These are phyloP conservation scores for Mallotus nudiflorus DNA, from an alignment of 345 rosid species.

Conservation along the genomic window DNA sequence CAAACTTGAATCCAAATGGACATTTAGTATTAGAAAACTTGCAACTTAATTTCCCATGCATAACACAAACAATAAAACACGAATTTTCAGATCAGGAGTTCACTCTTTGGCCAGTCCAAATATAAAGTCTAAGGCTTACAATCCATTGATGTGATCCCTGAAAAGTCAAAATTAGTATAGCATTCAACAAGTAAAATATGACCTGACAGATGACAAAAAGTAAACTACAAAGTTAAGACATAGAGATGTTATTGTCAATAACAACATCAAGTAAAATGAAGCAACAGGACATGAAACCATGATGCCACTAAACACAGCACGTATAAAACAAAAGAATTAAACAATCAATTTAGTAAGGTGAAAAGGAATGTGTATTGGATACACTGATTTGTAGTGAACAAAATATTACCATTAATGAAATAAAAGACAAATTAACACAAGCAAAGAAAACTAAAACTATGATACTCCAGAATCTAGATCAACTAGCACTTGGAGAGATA, in stretches of 20 bases:
- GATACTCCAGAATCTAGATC: background rate
- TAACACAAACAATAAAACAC: background rate
- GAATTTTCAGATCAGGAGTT: background rate
- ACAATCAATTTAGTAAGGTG: no score
- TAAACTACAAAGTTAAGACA: background rate
- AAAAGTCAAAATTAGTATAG: background rate
- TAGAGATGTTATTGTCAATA: background rate
- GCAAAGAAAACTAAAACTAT: slow-evolving; percentile 14
- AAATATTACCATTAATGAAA: background rate
- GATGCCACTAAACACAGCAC: no score
- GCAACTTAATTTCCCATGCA: slow-evolving; percentile 4
- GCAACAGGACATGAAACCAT: background rate
- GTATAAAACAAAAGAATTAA: background rate
- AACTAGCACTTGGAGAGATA: background rate
- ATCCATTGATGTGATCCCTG: background rate
- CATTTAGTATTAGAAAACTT: slow-evolving; percentile 9
- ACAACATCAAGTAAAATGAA: background rate
- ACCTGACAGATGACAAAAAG: background rate
- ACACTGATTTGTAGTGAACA: no score
- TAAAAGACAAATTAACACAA: slow-evolving; percentile 5
- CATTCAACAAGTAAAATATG: background rate
- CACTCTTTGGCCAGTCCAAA: background rate
- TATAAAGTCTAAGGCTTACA: background rate
- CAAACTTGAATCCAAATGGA: slow-evolving; percentile 34
- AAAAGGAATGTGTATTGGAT: background rate